Conservation (phyloP, 1,284 basidiomycete species). For the Microbotryum saponariae region DNA sequence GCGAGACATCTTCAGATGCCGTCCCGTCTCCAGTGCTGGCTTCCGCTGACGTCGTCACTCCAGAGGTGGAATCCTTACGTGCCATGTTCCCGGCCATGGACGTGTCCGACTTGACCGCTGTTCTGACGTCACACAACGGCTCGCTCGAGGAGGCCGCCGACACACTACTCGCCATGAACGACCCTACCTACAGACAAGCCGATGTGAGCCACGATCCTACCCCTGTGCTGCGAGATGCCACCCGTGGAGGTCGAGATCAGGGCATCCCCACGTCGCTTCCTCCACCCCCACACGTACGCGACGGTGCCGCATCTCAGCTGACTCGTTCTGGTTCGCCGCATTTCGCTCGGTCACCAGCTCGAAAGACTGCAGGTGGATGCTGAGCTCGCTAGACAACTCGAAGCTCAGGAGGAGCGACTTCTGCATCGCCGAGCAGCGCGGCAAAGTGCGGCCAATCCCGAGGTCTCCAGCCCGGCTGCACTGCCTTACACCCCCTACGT, state of each 20-base stretch:
- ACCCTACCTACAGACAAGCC: constrained; percentile 10
- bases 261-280: too few species aligned
- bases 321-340: too few species aligned
- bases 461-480: neutral
- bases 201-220: neutral
- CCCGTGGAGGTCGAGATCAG: too few species aligned
- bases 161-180: constrained; percentile 19
- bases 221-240: neutral
- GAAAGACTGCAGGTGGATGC: constrained; percentile 16
- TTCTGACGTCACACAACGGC: constrained; percentile 11
- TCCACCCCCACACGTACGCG: too few species aligned
- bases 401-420: constrained; percentile 15
- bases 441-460: neutral
- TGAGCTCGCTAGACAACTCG: constrained; percentile 17
- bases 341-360: too few species aligned
- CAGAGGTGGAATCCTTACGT: neutral
- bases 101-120: constrained; percentile 19
- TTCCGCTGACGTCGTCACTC: too few species aligned
- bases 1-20: too few species aligned
- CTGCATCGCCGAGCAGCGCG: too few species aligned
- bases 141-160: constrained; percentile 16
- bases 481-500: constrained; percentile 24
- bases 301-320: too few species aligned
- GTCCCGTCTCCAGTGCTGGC: too few species aligned
- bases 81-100: constrained; percentile 20